Evolutionary conservation across 2,329 filamentous ascomycete species (phyloP).

Genomic region (Emergomyces pasteurianus): DNA sequence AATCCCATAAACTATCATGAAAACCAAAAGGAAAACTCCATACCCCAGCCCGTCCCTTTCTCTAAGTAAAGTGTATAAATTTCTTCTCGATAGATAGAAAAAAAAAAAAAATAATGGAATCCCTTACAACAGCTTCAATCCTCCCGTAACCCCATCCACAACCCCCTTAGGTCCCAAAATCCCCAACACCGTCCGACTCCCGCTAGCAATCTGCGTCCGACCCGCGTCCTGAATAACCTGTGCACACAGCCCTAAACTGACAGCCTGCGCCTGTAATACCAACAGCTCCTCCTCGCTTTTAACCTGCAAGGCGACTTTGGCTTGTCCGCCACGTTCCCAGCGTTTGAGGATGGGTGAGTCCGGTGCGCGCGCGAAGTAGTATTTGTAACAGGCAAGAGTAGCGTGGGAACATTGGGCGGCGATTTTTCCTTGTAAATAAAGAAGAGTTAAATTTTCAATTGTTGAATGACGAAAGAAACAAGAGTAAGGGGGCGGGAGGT

Average conservation of each 20-base stretch:
- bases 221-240: slow-evolving; percentile 93
- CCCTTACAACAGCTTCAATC: slow-evolving; percentile 65
- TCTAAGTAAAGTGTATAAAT: not conserved
- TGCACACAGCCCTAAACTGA: slow-evolving; percentile 73
- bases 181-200: slow-evolving; percentile 84
- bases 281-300: slow-evolving; percentile 72
- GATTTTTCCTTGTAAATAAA: slow-evolving; percentile 63
- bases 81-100: too few species aligned
- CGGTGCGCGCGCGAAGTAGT: slow-evolving; percentile 48
- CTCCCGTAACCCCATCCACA: slow-evolving; percentile 74
- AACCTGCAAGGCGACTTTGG: slow-evolving; percentile 84
- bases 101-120: not conserved
- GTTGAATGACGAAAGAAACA: not conserved
- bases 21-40: not conserved
- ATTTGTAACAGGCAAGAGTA: slow-evolving; percentile 95
- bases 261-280: slow-evolving; percentile 65
- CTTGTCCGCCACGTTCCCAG: slow-evolving; percentile 80
- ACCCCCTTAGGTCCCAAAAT: slow-evolving; percentile 65
- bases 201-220: slow-evolving; percentile 87
- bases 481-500: too few species aligned
- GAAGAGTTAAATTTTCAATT: not conserved
- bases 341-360: slow-evolving; percentile 54
- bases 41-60: not conserved
- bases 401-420: slow-evolving; percentile 91
- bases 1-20: not conserved